phyloP scores from a whole-genome alignment of 164 flowering plant genomes.

The Aristolochia californica region DNA sequence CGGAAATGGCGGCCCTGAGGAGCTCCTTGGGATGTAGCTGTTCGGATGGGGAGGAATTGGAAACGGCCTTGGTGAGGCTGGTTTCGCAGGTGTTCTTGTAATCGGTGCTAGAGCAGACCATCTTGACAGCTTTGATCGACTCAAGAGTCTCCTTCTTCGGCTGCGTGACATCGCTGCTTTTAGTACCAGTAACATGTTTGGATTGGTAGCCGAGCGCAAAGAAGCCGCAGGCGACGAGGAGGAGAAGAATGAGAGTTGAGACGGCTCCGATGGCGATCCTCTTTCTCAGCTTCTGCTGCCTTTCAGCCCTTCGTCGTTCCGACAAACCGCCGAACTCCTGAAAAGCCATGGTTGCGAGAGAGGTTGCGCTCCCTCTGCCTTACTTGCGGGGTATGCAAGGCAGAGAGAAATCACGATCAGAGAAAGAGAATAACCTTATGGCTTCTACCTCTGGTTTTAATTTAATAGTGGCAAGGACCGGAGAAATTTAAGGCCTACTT shows the following conservation, averaged over 20 bases:
- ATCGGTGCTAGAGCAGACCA: conserved; percentile 32
- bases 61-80: conserved; percentile 18
- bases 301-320: conserved; percentile 19
- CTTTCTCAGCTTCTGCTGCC: conserved; percentile 10
- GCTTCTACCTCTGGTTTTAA: not conserved
- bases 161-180: not conserved
- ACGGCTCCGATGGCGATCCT: conserved; percentile 9
- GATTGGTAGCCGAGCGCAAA: conserved; percentile 4
- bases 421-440: not conserved
- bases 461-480: not conserved
- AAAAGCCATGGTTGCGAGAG: conserved; percentile 19
- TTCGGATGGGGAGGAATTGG: conserved; percentile 5
- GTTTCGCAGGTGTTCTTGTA: conserved; percentile 28
- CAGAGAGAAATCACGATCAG: not conserved
- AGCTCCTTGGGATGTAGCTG: conserved; percentile 27
- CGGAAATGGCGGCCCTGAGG: conserved; percentile 23
- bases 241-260: not conserved
- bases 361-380: conserved; percentile 10
- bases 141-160: not conserved
- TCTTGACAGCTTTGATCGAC: conserved; percentile 19
- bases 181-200: not conserved
- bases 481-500: no score
- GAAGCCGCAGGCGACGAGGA: conserved; percentile 1
- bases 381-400: conserved; percentile 5
- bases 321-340: conserved; percentile 15